Base-by-base conservation (phyloP, 345 rosid species). In the Durio zibethinus region DNA sequence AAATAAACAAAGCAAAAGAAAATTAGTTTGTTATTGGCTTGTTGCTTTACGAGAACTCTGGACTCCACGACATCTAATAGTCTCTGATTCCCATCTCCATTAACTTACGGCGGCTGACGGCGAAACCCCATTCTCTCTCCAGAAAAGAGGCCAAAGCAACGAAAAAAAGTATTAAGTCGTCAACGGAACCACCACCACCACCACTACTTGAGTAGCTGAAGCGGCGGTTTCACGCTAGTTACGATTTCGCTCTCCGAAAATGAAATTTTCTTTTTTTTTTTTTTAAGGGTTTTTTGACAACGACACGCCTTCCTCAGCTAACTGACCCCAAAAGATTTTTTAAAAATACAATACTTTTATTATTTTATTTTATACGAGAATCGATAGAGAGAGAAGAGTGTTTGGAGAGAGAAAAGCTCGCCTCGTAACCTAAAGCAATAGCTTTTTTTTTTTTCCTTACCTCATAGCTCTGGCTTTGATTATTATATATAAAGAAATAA, bases 381-480 rank as follows among this genome's bases (percentile, higher is more conserved):
- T 31, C 60, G 1, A 31, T 18, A 71, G 27, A 73, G 73, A 73
- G 82, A 80, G 76, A 76, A n/a, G 52, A 25, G 7, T 27, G 20
- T 60, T 60, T 60, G 64, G 31, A 76, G 21, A 73, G 48, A 56
- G 48, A 76, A 38, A 54, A 31, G 73, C 72, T 64, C 68, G 81
- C 65, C 70, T 75, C 71, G 50, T 72, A 73, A 75, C 85, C 83
- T 81, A 76, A 81, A 83, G 78, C 84, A 80, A 63, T 65, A 43
- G 43, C 60, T 72, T 61, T 27, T 73, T 25, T 12, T 45, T 61
- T 40, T 73, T 25, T 20, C 45, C 21, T 33, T 64, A 47, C n/a
- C 29, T 76, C n/a, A n/a, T 48, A 25, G 67, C 35, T 45, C 72
- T 43, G 33, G 36, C 14, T 60, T n/a, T 15, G 54, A 40, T 40